Evolutionary conservation across 106 monocot species (phyloP), one percentile per base, ranked within the genome.

Genomic region (Amphibolis antarctica): DNA sequence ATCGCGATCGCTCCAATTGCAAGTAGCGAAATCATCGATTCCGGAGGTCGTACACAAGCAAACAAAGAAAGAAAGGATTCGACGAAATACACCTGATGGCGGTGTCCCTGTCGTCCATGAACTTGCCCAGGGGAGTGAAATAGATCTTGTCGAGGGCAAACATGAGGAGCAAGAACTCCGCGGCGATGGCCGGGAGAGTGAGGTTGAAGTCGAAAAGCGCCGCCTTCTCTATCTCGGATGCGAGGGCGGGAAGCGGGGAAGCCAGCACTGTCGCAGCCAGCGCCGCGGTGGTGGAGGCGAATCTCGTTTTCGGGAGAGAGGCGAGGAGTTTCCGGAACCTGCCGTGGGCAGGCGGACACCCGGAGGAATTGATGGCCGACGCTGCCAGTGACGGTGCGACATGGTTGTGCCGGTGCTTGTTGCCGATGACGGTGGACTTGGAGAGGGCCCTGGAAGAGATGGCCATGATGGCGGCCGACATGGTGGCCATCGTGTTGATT

Each of bases 181-280:
- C 55, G 46, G 81, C 93, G 74, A 93, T 93, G 60, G 72, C 69
- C 30, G 93, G 93, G 9, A 93, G 88, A 17, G 93, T 93, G 25
- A 88, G 83, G 78, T 93, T 88, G 78, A 93, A 93, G 59, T 93
- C 93, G 79, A 93, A 93, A 25, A 93, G 85, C 45, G 85, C 85
- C 4, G 93, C 93, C 85, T 93, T 93, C 64, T 93, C 93, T 3
- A 94, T 89, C 69, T 83, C 73, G 42, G 71, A 78, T 10, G 89
- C 89, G 49, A 89, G 63, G 28, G 83, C 78, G 19, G 88, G 85
- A 20, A 83, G 74, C 17, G 93, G 77, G 1, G 77, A 26, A 1
- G 66, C 13, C 10, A 69, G 73, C 0, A 48, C 67, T 9, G 72
- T 55, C 12, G 71, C 68, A 0, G 77, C 57, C 13, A 48, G n/a